Percentiles rank a stretch among this genome's conserved stretches.
These are phyloP conservation scores for Nepenthes alata DNA, from an alignment of 179 eudicot species.

Conservation along the genomic window DNA sequence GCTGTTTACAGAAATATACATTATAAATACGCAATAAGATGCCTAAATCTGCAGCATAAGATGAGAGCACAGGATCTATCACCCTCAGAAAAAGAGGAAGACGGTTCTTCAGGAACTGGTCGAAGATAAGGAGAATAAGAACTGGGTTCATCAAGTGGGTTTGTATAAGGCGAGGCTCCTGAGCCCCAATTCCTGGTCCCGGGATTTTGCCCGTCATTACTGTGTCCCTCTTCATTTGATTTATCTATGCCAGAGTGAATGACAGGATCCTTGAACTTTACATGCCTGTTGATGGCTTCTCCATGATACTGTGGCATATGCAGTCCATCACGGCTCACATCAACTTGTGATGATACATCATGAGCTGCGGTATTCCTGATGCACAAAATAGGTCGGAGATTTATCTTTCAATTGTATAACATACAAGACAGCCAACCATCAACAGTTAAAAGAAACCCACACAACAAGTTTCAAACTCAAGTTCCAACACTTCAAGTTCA, in stretches of 20 bases:
- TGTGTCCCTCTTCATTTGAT: conserved; percentile 35
- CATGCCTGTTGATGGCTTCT: conserved; percentile 36
- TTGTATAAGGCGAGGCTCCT: conserved; percentile 43
- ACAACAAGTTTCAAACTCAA: too few relatives aligned
- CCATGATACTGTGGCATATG: conserved; percentile 21
- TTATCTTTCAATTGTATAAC: neutral
- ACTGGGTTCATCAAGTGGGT: conserved; percentile 48
- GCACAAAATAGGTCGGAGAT: conserved; percentile 7
- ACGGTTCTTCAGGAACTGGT: conserved; percentile 82
- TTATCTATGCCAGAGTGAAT: conserved; percentile 44
- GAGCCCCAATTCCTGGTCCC: conserved; percentile 37
- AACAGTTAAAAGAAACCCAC: too few relatives aligned
- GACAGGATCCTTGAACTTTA: conserved; percentile 41
- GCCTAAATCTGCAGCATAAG: conserved; percentile 4
- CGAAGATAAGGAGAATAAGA: conserved; percentile 60
- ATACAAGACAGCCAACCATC: neutral
- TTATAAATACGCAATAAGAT: conserved; percentile 6
- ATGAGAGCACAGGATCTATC: conserved; percentile 7
- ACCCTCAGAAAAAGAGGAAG: conserved; percentile 92
- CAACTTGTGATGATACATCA: conserved; percentile 24
- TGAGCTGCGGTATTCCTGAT: conserved; percentile 34
- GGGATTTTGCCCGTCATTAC: conserved; percentile 40
- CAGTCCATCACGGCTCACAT: conserved; percentile 26
- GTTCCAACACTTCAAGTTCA: too few relatives aligned
- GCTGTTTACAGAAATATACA: conserved; percentile 17